A percentile compares a stretch with the other conserved stretches of the same genome.
These are phyloP conservation scores for Pseudocercospora musae DNA, from an alignment of 2,329 filamentous ascomycete genomes.

Conservation along the genomic window DNA sequence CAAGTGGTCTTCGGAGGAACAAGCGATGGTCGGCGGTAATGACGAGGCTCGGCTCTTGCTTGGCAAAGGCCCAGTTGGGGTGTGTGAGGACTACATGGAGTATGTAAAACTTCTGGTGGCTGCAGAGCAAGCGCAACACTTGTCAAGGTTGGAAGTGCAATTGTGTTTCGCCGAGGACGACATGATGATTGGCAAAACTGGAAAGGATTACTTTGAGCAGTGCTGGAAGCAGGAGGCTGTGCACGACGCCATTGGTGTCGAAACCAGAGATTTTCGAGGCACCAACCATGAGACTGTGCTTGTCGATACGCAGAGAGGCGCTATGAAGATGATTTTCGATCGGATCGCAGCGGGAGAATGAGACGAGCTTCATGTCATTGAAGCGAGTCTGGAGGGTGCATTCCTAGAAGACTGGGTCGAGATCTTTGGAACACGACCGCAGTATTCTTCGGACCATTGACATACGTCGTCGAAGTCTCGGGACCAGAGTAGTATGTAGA, in stretches of 20 bases:
- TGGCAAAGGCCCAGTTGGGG: slow-evolving; percentile 33
- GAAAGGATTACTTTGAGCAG: slow-evolving; percentile 43
- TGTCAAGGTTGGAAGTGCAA: slow-evolving; percentile 29
- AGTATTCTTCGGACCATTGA: too few relatives aligned
- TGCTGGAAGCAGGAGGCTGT: slow-evolving; percentile 38
- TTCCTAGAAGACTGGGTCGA: neutral
- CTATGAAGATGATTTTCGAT: slow-evolving; percentile 23
- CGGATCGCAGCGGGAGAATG: slow-evolving; percentile 8
- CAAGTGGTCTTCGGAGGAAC: slow-evolving; percentile 32
- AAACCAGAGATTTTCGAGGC: slow-evolving; percentile 28
- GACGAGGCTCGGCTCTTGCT: slow-evolving; percentile 41
- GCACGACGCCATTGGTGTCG: slow-evolving; percentile 36
- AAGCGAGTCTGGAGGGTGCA: neutral
- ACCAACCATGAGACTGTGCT: slow-evolving; percentile 42
- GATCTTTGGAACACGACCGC: neutral
- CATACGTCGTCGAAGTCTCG: too few relatives aligned
- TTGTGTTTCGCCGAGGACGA: slow-evolving; percentile 41
- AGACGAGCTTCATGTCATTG: neutral
- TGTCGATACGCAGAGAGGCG: slow-evolving; percentile 26
- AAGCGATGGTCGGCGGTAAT: slow-evolving; percentile 35
- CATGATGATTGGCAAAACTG: slow-evolving; percentile 43
- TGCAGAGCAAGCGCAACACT: slow-evolving; percentile 12
- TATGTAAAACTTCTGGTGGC: slow-evolving; percentile 23
- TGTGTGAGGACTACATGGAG: slow-evolving; percentile 36
- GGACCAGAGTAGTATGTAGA: too few relatives aligned